phyloP scores from a whole-genome alignment of 2,329 filamentous ascomycete genomes.

The Paecilomyces niveus region DNA sequence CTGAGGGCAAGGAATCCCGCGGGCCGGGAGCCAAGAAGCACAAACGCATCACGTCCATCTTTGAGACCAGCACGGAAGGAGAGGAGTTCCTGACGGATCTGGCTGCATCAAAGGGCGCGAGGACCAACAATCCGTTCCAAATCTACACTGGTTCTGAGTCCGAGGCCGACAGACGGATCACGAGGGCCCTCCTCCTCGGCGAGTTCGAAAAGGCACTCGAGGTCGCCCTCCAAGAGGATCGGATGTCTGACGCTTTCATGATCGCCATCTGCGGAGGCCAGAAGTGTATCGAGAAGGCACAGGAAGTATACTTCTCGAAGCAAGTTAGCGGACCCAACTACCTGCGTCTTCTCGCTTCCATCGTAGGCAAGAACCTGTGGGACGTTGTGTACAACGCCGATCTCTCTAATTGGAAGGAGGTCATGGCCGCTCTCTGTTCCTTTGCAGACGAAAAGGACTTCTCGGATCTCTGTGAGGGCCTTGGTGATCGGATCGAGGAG shows the following conservation, averaged over 20 bases:
- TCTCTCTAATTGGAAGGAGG: conserved; percentile 88
- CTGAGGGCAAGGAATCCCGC: conserved; percentile 41
- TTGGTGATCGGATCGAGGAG: conserved; percentile 85
- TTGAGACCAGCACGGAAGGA: conserved; percentile 63
- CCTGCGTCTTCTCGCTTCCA: conserved; percentile 78
- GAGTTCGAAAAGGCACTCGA: conserved; percentile 86
- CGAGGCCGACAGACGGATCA: conserved; percentile 76
- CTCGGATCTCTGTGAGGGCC: conserved; percentile 85
- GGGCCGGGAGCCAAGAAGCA: conserved; percentile 49
- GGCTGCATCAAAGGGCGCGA: conserved; percentile 80
- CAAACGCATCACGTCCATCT: conserved; percentile 67
- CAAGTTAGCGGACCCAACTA: conserved; percentile 84
- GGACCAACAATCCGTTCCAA: conserved; percentile 90
- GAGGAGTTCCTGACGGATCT: conserved; percentile 85
- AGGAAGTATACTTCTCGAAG: conserved; percentile 80
- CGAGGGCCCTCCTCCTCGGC: conserved; percentile 78
- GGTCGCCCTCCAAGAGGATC: conserved; percentile 78
- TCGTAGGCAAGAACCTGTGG: conserved; percentile 95
- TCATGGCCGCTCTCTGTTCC: conserved; percentile 92
- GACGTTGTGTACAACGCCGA: conserved; percentile 96
- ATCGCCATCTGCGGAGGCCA: conserved; percentile 95
- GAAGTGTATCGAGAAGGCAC: conserved; percentile 87
- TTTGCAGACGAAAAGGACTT: conserved; percentile 90
- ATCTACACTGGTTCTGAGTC: conserved; percentile 80
- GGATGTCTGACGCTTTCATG: conserved; percentile 93